Percentiles rank a stretch among this genome's conserved stretches.
These are phyloP conservation scores for Colletotrichum falcatum DNA, from an alignment of 2,329 filamentous ascomycete genomes.

Conservation along the genomic window DNA sequence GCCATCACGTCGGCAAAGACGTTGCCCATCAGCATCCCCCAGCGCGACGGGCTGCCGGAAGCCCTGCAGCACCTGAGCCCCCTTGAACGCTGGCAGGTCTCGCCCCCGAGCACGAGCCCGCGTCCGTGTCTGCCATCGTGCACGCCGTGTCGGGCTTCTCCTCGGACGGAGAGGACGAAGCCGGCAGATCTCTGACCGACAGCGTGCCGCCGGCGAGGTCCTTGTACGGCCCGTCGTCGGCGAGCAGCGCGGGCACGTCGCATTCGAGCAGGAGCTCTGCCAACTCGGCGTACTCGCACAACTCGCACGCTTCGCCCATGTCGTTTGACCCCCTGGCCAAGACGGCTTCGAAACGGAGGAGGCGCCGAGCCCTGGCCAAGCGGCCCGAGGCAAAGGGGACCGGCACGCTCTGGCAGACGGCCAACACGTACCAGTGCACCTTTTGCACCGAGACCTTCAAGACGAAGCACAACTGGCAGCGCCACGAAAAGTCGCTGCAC, in stretches of 20 bases:
- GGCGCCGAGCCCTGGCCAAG: slow-evolving; percentile 13
- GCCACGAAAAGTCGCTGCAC: slow-evolving; percentile 63
- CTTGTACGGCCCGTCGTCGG: slow-evolving; percentile 39
- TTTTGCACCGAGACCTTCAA: slow-evolving; percentile 61
- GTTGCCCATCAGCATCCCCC: slow-evolving; percentile 16
- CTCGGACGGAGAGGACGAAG: background rate
- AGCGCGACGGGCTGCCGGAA: background rate
- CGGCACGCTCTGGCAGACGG: slow-evolving; percentile 15
- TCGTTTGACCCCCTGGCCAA: slow-evolving; percentile 8
- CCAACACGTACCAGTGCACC: slow-evolving; percentile 54
- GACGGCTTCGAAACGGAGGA: slow-evolving; percentile 8
- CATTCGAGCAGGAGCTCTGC: slow-evolving; percentile 39
- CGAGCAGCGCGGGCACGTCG: slow-evolving; percentile 42
- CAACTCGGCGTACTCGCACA: slow-evolving; percentile 38
- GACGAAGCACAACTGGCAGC: slow-evolving; percentile 59
- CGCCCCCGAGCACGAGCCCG: slow-evolving; percentile 45
- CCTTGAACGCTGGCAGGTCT: slow-evolving; percentile 41
- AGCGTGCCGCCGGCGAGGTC: slow-evolving; percentile 7
- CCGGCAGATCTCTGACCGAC: slow-evolving; percentile 23
- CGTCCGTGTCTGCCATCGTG: slow-evolving; percentile 43
- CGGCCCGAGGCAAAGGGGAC: slow-evolving; percentile 6
- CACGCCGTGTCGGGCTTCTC: slow-evolving; percentile 25
- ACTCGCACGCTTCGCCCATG: slow-evolving; percentile 8
- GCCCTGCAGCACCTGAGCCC: slow-evolving; percentile 33
- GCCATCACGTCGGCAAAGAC: slow-evolving; percentile 20